phyloP scores from a whole-genome alignment of 176 grass and related monocot species.

The Rhynchospora breviuscula region DNA sequence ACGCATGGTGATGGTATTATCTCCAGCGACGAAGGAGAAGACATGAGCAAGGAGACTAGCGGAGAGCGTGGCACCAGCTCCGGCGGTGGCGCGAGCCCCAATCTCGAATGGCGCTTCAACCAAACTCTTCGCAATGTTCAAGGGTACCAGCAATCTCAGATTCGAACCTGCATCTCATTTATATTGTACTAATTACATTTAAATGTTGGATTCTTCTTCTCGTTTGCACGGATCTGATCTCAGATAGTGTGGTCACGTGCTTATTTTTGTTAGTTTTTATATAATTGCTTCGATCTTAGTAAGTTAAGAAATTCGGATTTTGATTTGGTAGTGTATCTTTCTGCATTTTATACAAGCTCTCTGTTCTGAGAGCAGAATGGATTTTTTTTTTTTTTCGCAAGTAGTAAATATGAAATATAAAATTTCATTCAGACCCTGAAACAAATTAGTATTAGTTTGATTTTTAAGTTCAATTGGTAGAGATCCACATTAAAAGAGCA shows the following conservation, averaged over 20 bases:
- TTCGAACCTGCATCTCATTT: not conserved
- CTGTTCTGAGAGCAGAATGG: not conserved
- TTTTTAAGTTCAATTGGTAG: not conserved
- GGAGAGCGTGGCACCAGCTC: constrained; percentile 15
- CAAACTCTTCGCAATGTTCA: constrained; percentile 90
- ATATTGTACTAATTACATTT: not conserved
- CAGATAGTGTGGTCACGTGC: not conserved
- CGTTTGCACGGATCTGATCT: not conserved
- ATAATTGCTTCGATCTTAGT: constrained; percentile 7
- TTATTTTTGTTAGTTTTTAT: not conserved
- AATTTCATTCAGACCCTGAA: not conserved
- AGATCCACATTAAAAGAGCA: not conserved
- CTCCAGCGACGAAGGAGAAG: not conserved
- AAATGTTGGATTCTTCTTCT: not conserved
- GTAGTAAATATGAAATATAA: not conserved
- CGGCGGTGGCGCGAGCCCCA: constrained; percentile 46
- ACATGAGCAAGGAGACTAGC: constrained; percentile 20
- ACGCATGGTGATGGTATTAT: not conserved
- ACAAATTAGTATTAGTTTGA: not conserved
- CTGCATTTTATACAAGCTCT: not conserved
- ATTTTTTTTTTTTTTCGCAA: not conserved
- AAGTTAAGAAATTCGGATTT: not conserved
- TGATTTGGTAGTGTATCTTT: not conserved
- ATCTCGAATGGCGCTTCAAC: constrained; percentile 90
- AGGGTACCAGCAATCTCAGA: constrained; percentile 37